Conservation (phyloP, 2,329 filamentous ascomycete species). For the Bisporella sp. region DNA sequence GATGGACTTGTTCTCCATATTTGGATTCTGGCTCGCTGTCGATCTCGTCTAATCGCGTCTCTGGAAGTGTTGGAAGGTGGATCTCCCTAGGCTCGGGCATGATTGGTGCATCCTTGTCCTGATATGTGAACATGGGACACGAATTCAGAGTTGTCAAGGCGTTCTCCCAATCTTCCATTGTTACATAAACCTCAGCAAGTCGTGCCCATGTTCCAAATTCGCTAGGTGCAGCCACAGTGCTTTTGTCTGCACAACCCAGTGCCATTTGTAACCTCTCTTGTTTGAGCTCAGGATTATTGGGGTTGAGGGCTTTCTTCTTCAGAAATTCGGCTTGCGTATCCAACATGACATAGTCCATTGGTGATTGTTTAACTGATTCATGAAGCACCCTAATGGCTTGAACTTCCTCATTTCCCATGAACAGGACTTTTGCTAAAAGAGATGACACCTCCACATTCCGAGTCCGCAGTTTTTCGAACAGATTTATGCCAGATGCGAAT, state of each 20-base stretch:
- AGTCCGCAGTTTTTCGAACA: conserved; percentile 90
- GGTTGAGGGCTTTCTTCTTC: conserved; percentile 66
- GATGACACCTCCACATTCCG: conserved; percentile 93
- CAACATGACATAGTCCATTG: conserved; percentile 96
- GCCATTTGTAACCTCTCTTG: conserved; percentile 75
- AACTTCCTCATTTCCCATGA: conserved; percentile 97
- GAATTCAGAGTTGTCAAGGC: conserved; percentile 94
- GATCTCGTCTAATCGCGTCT: conserved; percentile 91
- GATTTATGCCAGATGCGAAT: conserved; percentile 90
- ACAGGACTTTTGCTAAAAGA: conserved; percentile 79
- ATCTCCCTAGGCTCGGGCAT: conserved; percentile 92
- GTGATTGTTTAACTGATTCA: conserved; percentile 80
- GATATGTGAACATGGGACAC: conserved; percentile 99
- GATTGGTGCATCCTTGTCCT: conserved; percentile 91
- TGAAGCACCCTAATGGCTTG: conserved; percentile 83
- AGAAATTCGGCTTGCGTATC: conserved; percentile 92
- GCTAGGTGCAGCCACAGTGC: conserved; percentile 89
- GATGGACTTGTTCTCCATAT: conserved; percentile 79
- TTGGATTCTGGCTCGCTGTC: conserved; percentile 82
- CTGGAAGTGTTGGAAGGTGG: conserved; percentile 76
- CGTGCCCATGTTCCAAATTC: conserved; percentile 97
- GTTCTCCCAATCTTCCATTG: conserved; percentile 93
- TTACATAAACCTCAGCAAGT: conserved; percentile 87
- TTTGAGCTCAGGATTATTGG: conserved; percentile 46
- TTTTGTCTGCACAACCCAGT: conserved; percentile 86